Evolutionary conservation across 2,329 filamentous ascomycete genomes (phyloP), one percentile per base, ranked within the genome.

Genomic region (Shiraia sp.): DNA sequence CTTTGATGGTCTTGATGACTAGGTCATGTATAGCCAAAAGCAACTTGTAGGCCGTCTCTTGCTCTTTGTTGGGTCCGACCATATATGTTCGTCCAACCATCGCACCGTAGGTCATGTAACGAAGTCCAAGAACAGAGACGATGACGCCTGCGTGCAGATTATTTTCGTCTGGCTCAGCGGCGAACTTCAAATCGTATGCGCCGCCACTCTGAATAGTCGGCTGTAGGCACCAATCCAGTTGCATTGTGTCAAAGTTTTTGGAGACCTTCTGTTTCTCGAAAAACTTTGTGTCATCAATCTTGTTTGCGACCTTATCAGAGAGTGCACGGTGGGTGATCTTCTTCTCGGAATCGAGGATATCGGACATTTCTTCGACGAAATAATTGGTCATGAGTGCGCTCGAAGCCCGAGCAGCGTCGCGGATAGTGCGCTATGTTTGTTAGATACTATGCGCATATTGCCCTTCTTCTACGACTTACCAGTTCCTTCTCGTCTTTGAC

Each of bases 311-410:
- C 71, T 91, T 93, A 60, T 89, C 84, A n/a, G 88, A 85, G 6
- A 99, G 79, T 2, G 80, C 79, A 53, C 86, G 88, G 72, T 99
- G 93, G 51, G 90, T 93, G 65, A 97, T 90, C 67, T 96, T 96
- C 77, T 96, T 96, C 70, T 97, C 95, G 55, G 91, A 87, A 64
- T 99, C 93, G 46, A 99, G 82, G 37, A 97, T 87, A 57, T 88
- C 87, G 36, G 92, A 96, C 91, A 99, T 97, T 69, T 96, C 91
- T 65, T 99, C 93, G 53, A 99, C 85, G 69, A 97, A 97, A 72
- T 93, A 99, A 45, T 92, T 90, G 36, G 90, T 90, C 85, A 97
- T 95, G 46, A 97, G 77, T 44, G 90, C 91, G 53, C 95, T 92
- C 57, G 91, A 96, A 32, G 93, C 92, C 65, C 93, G 88, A 40